Percentiles rank a stretch among this genome's conserved stretches.
Conservation (phyloP, 306 rosid species). For the Biancaea sappan region DNA sequence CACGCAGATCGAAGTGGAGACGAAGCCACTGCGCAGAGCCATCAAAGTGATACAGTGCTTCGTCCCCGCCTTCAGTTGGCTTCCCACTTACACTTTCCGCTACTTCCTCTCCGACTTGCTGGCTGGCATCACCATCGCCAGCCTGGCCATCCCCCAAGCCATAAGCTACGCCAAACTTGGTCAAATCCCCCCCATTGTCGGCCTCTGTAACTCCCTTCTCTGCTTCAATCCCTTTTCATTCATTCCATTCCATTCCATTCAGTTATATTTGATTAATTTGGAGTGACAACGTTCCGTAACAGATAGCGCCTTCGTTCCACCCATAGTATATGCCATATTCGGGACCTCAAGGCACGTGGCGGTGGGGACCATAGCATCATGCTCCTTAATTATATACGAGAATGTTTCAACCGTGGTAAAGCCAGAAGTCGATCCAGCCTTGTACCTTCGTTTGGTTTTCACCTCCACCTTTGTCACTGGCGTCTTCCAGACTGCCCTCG, state of each 20-base stretch:
- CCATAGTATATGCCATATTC: constrained; percentile 66
- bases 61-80: constrained; percentile 73
- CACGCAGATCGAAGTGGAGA: constrained; percentile 41
- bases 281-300: no score
- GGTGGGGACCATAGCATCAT: constrained; percentile 85
- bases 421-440: constrained; percentile 35
- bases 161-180: constrained; percentile 88
- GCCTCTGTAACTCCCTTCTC: constrained; percentile 61
- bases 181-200: constrained; percentile 66
- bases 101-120: constrained; percentile 57
- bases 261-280: not conserved
- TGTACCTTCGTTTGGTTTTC: constrained; percentile 66
- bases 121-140: constrained; percentile 80
- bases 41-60: constrained; percentile 56
- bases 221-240: not conserved
- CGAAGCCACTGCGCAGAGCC: not conserved
- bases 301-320: constrained; percentile 91
- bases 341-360: constrained; percentile 89
- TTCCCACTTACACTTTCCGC: constrained; percentile 50
- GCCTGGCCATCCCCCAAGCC: constrained; percentile 97
- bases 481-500: constrained; percentile 56
- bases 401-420: constrained; percentile 45
- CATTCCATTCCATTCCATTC: no score
- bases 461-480: constrained; percentile 78
- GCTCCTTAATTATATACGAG: constrained; percentile 60